Evolutionary conservation across 2,329 filamentous ascomycete genomes (phyloP), one percentile per base, ranked within the genome.

Genomic region (Cyclaneusma minus): DNA sequence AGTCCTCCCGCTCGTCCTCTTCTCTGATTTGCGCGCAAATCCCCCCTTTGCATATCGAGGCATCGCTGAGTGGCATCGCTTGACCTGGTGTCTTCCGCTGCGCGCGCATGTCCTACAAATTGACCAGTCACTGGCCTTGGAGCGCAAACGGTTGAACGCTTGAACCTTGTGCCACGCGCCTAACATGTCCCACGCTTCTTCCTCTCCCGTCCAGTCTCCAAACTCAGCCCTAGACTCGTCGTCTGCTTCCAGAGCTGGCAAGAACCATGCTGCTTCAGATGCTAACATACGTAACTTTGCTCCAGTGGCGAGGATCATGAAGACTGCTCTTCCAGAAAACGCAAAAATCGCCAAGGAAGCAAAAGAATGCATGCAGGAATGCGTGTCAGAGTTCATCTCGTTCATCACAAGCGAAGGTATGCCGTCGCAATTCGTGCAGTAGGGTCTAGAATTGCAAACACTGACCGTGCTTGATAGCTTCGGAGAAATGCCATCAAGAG

Each of bases 351-450:
- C 85, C 33, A 98, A 98, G 51, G 89, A 98, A 51, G 89, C 89
- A 29, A 98, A 98, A 55, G 89, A 98, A 52, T 98, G 89, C 58
- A 95, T 98, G 89, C 89, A 98, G 55, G 89, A 98, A 55, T 98
- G 89, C 49, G 89, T 98, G 32, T 94, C 85, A 72, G 89, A 98
- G 58, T 98, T 98, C 55, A 98, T 98, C 61, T 93, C 83, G 5
- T 98, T 98, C 64, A 95, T 98, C 50, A 98, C 89, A 18, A 95
- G 87, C 53, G 89, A 98, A 67, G 89, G 89, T 93, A 54, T 49
- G 78, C 60, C 26, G 27, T 17, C 10, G 28, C 26, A n/a, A n/a
- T n/a, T n/a, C n/a, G n/a, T n/a, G n/a, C n/a, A n/a, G n/a, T n/a
- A n/a, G n/a, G 25, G 31, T 36, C 23, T 25, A 29, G 28, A 35